A percentile compares a stretch with the other conserved stretches of the same genome.
phyloP scores from a whole-genome alignment of 2,329 filamentous ascomycete genomes.

The Trichoderma koningiopsis region DNA sequence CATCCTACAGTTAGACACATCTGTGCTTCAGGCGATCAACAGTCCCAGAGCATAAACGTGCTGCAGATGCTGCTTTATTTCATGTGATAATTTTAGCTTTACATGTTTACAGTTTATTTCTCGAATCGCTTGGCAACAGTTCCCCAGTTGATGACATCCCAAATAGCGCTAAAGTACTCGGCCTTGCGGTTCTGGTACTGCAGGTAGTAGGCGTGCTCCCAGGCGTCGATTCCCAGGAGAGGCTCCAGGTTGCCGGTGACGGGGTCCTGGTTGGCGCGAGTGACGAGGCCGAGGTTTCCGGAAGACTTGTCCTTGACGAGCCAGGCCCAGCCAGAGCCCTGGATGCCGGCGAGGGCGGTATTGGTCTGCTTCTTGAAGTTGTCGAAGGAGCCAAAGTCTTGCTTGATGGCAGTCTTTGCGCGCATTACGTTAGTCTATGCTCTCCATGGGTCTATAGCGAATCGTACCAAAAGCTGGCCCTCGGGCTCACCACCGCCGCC shows the following conservation, averaged over 20 bases:
- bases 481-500: slow-evolving; percentile 62
- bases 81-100: neutral
- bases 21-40: neutral
- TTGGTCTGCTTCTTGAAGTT: slow-evolving; percentile 68
- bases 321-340: slow-evolving; percentile 92
- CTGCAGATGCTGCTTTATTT: neutral
- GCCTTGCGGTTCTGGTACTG: slow-evolving; percentile 98
- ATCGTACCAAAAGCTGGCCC: slow-evolving; percentile 59
- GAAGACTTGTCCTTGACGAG: slow-evolving; percentile 71
- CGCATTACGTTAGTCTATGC: neutral
- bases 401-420: slow-evolving; percentile 57
- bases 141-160: slow-evolving; percentile 97
- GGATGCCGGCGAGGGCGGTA: slow-evolving; percentile 69
- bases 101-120: slow-evolving; percentile 40
- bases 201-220: slow-evolving; percentile 95
- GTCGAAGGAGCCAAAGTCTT: slow-evolving; percentile 68
- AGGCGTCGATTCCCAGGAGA: slow-evolving; percentile 86
- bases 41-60: neutral
- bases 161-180: slow-evolving; percentile 91
- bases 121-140: slow-evolving; percentile 76
- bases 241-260: slow-evolving; percentile 82
- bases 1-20: neutral
- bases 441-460: neutral
- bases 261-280: slow-evolving; percentile 85
- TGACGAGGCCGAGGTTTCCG: slow-evolving; percentile 64